Evolutionary conservation across 495 filamentous ascomycete species (phyloP).

Genomic region (Talaromyces adpressus): DNA sequence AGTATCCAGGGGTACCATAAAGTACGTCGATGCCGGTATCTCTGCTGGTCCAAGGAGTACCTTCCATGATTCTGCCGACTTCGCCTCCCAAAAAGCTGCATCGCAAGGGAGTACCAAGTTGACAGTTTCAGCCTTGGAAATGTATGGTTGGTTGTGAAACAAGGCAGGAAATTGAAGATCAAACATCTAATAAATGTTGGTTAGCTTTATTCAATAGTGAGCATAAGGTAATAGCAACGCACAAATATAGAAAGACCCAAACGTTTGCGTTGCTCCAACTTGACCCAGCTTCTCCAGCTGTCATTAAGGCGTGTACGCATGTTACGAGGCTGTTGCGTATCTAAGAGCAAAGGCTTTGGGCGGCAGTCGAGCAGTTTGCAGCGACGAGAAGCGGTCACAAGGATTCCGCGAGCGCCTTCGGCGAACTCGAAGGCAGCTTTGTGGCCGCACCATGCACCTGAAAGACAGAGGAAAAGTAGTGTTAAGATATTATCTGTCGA

Average conservation of each 20-base stretch:
- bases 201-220: background rate
- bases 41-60: slow-evolving; percentile 13
- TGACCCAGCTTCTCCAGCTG: slow-evolving; percentile 16
- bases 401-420: slow-evolving; percentile 17
- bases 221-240: background rate
- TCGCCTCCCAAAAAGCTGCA: slow-evolving; percentile 14
- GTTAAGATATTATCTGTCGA: slow-evolving; percentile 16
- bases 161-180: slow-evolving; percentile 19
- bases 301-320: slow-evolving; percentile 13
- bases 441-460: slow-evolving; percentile 19
- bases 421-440: slow-evolving; percentile 19
- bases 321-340: slow-evolving; percentile 4
- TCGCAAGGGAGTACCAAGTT: slow-evolving; percentile 19
- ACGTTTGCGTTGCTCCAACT: slow-evolving; percentile 19
- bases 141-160: slow-evolving; percentile 20
- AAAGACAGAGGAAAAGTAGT: slow-evolving; percentile 17
- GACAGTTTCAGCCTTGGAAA: slow-evolving; percentile 20
- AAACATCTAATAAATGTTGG: slow-evolving; percentile 11
- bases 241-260: slow-evolving; percentile 21
- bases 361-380: slow-evolving; percentile 19
- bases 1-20: slow-evolving; percentile 16
- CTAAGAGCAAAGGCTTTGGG: slow-evolving; percentile 4
- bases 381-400: slow-evolving; percentile 17
- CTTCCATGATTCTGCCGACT: slow-evolving; percentile 16
- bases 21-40: slow-evolving; percentile 16